Conservation (phyloP, 176 grass and related monocot genomes). For the Triticum timopheevii region DNA sequence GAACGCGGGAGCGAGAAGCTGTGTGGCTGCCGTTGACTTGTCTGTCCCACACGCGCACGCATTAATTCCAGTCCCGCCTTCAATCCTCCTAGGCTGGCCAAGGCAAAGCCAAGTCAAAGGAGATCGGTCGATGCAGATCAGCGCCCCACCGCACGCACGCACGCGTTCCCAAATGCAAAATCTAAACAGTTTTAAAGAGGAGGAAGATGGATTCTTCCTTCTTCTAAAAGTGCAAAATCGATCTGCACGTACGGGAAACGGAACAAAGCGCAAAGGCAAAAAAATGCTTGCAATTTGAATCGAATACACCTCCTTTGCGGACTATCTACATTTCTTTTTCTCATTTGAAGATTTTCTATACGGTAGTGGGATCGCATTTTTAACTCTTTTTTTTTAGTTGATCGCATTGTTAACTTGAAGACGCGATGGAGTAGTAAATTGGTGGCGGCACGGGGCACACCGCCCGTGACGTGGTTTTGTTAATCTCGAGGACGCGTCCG, state of each 20-base stretch:
- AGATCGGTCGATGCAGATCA: background rate
- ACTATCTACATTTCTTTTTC: no score
- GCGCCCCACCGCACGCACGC: background rate
- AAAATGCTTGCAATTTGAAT: background rate
- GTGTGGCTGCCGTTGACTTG: background rate
- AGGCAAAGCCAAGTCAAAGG: background rate
- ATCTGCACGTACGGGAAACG: no score
- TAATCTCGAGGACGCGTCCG: constrained; percentile 2
- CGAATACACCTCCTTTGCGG: background rate
- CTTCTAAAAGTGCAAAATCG: background rate
- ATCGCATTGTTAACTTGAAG: no score
- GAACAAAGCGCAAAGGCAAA: background rate
- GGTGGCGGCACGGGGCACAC: background rate
- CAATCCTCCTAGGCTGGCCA: no score
- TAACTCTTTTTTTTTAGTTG: no score
- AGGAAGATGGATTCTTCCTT: background rate
- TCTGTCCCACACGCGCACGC: background rate
- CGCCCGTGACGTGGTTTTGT: background rate
- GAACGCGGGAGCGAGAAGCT: background rate
- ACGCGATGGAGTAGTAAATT: background rate
- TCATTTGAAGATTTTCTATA: no score
- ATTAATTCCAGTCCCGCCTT: background rate
- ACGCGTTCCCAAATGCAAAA: background rate
- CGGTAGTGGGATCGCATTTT: no score
- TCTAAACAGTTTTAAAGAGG: background rate